phyloP scores from a whole-genome alignment of 768 basidiomycete genomes.

The Punctularia strigosozonata region DNA sequence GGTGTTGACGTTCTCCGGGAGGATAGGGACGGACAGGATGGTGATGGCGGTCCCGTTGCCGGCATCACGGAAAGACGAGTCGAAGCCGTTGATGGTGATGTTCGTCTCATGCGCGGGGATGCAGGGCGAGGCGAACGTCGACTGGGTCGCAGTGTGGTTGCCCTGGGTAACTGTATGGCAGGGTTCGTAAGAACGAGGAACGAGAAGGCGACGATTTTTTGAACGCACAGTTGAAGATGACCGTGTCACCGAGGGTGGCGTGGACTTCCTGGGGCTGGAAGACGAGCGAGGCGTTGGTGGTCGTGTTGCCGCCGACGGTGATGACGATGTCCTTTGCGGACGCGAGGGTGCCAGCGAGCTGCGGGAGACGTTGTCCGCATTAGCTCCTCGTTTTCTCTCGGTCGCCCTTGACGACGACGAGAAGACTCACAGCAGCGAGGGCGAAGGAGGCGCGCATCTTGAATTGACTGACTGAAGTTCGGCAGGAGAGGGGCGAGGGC shows the following conservation, averaged over 20 bases:
- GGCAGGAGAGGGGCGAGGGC: too few species aligned
- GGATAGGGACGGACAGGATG: conserved; percentile 32
- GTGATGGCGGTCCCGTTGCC: conserved; percentile 35
- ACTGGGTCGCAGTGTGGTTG: conserved; percentile 45
- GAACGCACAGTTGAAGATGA: conserved; percentile 44
- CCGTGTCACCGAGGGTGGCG: conserved; percentile 34
- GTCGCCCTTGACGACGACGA: too few species aligned
- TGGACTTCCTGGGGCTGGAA: conserved; percentile 33
- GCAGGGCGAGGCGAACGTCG: conserved; percentile 44
- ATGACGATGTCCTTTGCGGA: conserved; percentile 30
- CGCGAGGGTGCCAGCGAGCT: conserved; percentile 8
- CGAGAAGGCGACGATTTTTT: not conserved
- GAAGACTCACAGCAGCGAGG: too few species aligned
- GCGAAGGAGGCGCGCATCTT: too few species aligned
- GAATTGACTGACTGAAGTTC: too few species aligned
- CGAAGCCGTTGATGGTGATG: conserved; percentile 42
- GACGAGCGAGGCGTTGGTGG: conserved; percentile 28
- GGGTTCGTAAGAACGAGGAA: not conserved
- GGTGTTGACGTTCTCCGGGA: conserved; percentile 23
- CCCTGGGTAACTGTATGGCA: conserved; percentile 32
- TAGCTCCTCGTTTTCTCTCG: too few species aligned
- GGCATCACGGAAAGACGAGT: conserved; percentile 39
- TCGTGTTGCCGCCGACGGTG: conserved; percentile 34
- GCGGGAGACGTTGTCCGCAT: too few species aligned
- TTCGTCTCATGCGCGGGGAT: conserved; percentile 36